Base-by-base conservation (phyloP, 306 rosid genomes). In the Ormosia semicastrata region DNA sequence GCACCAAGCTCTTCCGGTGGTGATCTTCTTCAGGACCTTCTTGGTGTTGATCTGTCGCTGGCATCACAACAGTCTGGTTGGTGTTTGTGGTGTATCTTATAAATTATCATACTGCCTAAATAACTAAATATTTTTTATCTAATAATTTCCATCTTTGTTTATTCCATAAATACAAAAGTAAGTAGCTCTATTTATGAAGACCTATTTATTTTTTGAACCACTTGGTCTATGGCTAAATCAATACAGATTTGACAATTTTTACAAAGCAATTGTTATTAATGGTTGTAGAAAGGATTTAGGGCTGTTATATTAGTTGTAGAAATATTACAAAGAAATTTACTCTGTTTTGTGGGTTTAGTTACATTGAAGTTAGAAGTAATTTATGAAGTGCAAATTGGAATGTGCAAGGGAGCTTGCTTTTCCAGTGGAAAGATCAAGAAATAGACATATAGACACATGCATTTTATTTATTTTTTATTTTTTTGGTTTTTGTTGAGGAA, bases 11-110 rank as follows among this genome's bases (percentile, higher is more conserved):
- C 97, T 60, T 87, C 92, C 54, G 97, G 98, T 76, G 85, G 89
- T 49, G 97, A 89, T 92, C 62, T 93, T 83, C 93, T 93, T 83
- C 97, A 92, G n/a, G 98, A 93, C 88, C 98, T 95, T 85, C 91
- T 95, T 73, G 97, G 97, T 79, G 89, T 86, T 84, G 99, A 93
- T 83, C 65, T 95, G 74, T 62, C 90, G 4, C 70, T 86, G 24
- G 83, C 91, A 68, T 65, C 88, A 34, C 87, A 89, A 66, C 97
- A 84, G 84, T 71, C 90, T 2, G 99, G 99, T 95, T 87, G 76
- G 98, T 89, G 59, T 72, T 71, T 59, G 30, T 39, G 58, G 77
- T 39, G 32, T 41, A 43, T 29, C 46, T 52, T 82, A 71, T 41
- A 56, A 50, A 60, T 66, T 47, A 71, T 64, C 54, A 49, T 32